phyloP scores from a whole-genome alignment of 441 rosid species.

The Pelargonium australe region DNA sequence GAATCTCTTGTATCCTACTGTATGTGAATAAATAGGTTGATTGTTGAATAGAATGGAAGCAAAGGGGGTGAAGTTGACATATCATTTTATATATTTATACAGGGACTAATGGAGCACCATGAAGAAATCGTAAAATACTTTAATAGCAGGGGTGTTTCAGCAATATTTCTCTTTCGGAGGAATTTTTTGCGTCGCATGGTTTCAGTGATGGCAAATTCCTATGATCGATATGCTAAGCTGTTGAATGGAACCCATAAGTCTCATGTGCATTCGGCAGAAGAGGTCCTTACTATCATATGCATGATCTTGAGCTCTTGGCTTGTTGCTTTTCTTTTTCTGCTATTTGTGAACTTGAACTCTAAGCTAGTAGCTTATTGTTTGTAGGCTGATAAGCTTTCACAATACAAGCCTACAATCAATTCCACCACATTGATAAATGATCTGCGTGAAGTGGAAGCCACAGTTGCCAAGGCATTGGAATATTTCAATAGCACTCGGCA shows the following conservation, averaged over 20 bases:
- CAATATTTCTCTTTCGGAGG: slow-evolving; percentile 66
- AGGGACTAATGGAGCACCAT: slow-evolving; percentile 77
- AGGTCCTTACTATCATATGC: slow-evolving; percentile 39
- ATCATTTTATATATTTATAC: slow-evolving; percentile 13
- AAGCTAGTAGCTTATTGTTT: slow-evolving; percentile 13
- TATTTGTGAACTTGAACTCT: not conserved
- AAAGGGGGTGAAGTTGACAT: not conserved
- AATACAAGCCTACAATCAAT: slow-evolving; percentile 67
- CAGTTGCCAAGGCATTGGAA: slow-evolving; percentile 45
- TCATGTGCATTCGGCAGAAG: slow-evolving; percentile 83
- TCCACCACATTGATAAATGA: slow-evolving; percentile 55
- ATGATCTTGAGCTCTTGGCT: slow-evolving; percentile 20
- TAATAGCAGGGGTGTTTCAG: slow-evolving; percentile 64
- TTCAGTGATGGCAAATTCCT: slow-evolving; percentile 74
- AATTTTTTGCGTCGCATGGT: slow-evolving; percentile 80
- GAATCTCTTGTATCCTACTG: too few species aligned
- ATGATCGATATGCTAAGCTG: slow-evolving; percentile 75
- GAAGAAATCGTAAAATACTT: slow-evolving; percentile 63
- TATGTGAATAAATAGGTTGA: too few species aligned
- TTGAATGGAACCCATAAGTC: slow-evolving; percentile 95
- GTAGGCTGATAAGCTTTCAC: slow-evolving; percentile 66
- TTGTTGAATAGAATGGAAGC: not conserved
- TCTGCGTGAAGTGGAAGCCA: slow-evolving; percentile 46
- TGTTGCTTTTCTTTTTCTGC: not conserved
- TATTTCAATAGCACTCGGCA: slow-evolving; percentile 73